phyloP scores from a whole-genome alignment of 495 filamentous ascomycete genomes.

The Trichoderma orchidacearum region DNA sequence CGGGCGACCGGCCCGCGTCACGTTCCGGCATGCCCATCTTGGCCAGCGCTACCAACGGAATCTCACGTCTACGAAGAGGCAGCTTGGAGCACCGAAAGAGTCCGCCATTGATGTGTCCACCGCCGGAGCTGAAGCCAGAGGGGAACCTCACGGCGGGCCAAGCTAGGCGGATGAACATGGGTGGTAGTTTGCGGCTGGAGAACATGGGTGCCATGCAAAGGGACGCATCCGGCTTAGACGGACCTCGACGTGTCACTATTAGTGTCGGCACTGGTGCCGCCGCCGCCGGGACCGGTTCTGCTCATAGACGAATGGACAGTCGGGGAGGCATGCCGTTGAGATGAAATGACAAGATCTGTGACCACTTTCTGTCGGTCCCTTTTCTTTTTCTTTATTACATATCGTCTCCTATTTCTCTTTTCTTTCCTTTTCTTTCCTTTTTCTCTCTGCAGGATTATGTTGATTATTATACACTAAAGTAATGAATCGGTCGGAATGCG shows the following conservation, averaged over 20 bases:
- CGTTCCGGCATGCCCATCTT: conserved; percentile 14
- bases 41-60: conserved; percentile 28
- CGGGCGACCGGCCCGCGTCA: not conserved
- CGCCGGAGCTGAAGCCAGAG: conserved; percentile 13
- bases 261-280: conserved; percentile 10
- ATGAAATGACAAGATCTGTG: not conserved
- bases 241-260: conserved; percentile 17
- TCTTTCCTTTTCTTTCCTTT: not conserved
- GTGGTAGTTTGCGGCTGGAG: conserved; percentile 16
- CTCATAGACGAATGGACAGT: conserved; percentile 6
- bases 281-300: conserved; percentile 1
- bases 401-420: not conserved
- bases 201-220: not conserved
- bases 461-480: not conserved
- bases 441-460: too few species aligned
- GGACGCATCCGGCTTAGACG: not conserved
- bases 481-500: not conserved
- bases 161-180: conserved; percentile 30
- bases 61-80: conserved; percentile 25
- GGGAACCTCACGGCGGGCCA: conserved; percentile 24
- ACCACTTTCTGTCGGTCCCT: not conserved
- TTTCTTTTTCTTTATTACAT: not conserved
- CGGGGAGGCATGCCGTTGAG: conserved; percentile 13
- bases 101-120: conserved; percentile 30
- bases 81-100: conserved; percentile 26